Conservation (phyloP, 1,284 basidiomycete species). For the Sphagnurus paluster region DNA sequence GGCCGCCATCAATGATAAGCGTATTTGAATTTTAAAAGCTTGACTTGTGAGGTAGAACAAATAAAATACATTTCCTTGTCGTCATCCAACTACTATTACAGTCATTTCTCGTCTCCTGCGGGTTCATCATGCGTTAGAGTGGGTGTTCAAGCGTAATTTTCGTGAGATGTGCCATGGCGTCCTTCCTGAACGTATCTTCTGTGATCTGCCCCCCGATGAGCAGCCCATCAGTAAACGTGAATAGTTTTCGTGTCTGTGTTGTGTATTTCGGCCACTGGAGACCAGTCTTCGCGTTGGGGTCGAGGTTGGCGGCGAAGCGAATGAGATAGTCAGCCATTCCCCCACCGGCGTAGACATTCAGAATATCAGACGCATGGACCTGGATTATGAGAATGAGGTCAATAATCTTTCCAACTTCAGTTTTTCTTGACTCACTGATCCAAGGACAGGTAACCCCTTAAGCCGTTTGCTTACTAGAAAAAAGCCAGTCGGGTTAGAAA, state of each 20-base stretch:
- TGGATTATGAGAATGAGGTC: conserved; percentile 10
- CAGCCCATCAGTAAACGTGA: conserved; percentile 46
- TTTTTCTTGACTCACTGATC: conserved; percentile 36
- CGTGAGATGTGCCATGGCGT: conserved; percentile 40
- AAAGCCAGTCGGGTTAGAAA: background rate
- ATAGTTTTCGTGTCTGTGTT: conserved; percentile 34
- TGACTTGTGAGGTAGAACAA: too few species aligned
- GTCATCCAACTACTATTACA: background rate
- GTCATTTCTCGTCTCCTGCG: background rate
- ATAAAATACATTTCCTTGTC: too few species aligned
- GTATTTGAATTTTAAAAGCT: too few species aligned
- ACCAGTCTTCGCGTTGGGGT: conserved; percentile 43
- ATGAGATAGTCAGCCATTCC: conserved; percentile 42
- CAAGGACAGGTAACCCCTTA: conserved; percentile 42
- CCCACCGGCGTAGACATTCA: conserved; percentile 35
- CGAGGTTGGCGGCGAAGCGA: conserved; percentile 41
- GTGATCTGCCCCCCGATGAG: conserved; percentile 30
- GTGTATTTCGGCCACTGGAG: conserved; percentile 52
- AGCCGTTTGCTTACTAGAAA: conserved; percentile 43
- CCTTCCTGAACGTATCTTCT: conserved; percentile 43
- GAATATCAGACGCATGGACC: conserved; percentile 40
- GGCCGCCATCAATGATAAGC: too few species aligned
- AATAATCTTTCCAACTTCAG: background rate
- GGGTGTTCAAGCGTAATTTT: conserved; percentile 39
- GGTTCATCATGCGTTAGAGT: conserved; percentile 24